Base-by-base conservation (phyloP, 257 asterid species). In the Rhazya stricta region DNA sequence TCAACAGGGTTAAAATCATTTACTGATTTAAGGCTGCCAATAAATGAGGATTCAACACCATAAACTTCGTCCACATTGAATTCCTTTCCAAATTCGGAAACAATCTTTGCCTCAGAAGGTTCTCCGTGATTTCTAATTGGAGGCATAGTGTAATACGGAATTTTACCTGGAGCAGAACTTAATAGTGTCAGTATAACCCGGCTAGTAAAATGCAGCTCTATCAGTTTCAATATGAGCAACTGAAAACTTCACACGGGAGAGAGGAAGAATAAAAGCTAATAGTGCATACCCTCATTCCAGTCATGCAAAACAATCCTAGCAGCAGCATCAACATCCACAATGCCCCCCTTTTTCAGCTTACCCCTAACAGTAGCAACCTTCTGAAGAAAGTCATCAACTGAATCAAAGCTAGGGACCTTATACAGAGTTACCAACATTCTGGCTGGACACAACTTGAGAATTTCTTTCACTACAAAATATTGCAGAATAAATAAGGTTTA, bases 131-230 rank as follows among this genome's bases (percentile, higher is more conserved):
- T 85, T 85, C 98, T 85, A 67, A 80, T 58, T 12, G 98, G 97
- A 79, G 99, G 98, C 93, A 91, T 86, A 0, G 99, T 91, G 75
- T 89, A 95, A 80, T 86, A 95, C n/a, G 98, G 96, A 77, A 95
- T 95, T 89, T 95, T 95, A 81, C 99, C 99, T 94, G 91, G 45
- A 74, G 78, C 9, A 23, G 34, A 61, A 21, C 56, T n/a, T 23
- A 10, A 53, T 6, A 53, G 25, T 30, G 18, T 37, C 75, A 60
- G n/a, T 48, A 30, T 29, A 8, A 27, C 5, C 25, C 23, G 13
- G 29, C 30, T 9, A 71, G 3, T 50, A 18, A n/a, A n/a, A 41
- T 18, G 34, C 45, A 53, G 37, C 12, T 37, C 62, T 29, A 18
- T 69, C 4, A 45, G 32, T 69, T 10, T 67, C 18, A 29, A 70